Conservation (phyloP, 352 stramenopile species). For the Phytopythium chamaehyphon region DNA sequence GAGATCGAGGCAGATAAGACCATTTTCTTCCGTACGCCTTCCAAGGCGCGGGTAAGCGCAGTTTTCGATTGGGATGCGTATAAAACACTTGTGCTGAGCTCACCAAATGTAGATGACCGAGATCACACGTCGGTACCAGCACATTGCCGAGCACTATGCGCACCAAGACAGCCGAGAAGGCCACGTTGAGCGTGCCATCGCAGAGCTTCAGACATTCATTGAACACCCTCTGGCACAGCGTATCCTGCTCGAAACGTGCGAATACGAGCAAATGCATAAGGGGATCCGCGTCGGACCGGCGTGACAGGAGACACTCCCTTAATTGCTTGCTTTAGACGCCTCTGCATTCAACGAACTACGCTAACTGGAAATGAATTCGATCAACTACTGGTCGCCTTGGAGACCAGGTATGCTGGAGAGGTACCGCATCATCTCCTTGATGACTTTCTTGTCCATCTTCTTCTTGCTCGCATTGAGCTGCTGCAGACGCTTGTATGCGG, state of each 20-base stretch:
- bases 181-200: slow-evolving; percentile 65
- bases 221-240: slow-evolving; percentile 61
- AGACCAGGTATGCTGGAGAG: slow-evolving; percentile 62
- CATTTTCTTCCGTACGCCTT: slow-evolving; percentile 67
- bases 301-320: slow-evolving; percentile 9
- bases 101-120: slow-evolving; percentile 85
- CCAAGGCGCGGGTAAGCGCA: slow-evolving; percentile 44
- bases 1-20: slow-evolving; percentile 57
- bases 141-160: slow-evolving; percentile 63
- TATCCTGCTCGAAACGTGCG: slow-evolving; percentile 61
- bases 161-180: slow-evolving; percentile 58
- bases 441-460: slow-evolving; percentile 72
- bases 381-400: slow-evolving; percentile 26
- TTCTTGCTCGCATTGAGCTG: slow-evolving; percentile 72
- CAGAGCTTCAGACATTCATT: slow-evolving; percentile 72
- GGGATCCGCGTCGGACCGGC: slow-evolving; percentile 72
- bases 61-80: no score
- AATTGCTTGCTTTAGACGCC: neutral
- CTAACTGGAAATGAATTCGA: slow-evolving; percentile 2
- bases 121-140: slow-evolving; percentile 69
- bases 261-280: slow-evolving; percentile 52
- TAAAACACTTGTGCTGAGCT: no score
- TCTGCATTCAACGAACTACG: neutral
- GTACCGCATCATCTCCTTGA: slow-evolving; percentile 84
- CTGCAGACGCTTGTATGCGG: slow-evolving; percentile 73